phyloP scores from a whole-genome alignment of 495 filamentous ascomycete species.

The Endocarpon pusillum region DNA sequence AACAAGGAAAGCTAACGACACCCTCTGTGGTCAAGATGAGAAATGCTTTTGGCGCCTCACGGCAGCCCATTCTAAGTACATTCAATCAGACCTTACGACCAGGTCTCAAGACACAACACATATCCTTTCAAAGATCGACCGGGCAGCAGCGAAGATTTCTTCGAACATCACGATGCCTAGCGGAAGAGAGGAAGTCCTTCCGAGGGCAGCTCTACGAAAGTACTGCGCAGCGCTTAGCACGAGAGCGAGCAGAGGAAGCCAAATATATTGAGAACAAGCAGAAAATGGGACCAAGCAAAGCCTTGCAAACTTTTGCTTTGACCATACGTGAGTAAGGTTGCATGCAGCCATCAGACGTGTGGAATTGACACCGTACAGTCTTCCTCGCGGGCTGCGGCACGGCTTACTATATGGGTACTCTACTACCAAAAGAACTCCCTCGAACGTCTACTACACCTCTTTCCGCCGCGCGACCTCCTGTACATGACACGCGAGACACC shows the following conservation, averaged over 20 bases:
- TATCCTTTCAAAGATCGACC: no score
- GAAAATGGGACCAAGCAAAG: conserved; percentile 35
- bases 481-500: conserved; percentile 50
- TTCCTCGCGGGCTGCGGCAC: conserved; percentile 41
- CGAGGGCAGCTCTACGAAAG: conserved; percentile 78
- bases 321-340: neutral
- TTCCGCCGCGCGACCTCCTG: conserved; percentile 35
- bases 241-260: conserved; percentile 54
- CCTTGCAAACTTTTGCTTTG: conserved; percentile 48
- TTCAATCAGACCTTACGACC: no score
- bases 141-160: no score
- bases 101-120: no score
- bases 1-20: no score
- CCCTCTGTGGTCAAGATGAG: no score
- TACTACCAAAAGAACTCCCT: conserved; percentile 38
- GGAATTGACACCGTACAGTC: conserved; percentile 15
- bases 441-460: conserved; percentile 61
- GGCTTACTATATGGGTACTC: conserved; percentile 56
- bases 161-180: no score
- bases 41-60: no score
- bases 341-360: neutral
- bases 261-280: conserved; percentile 41
- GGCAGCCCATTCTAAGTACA: no score
- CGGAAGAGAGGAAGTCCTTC: conserved; percentile 38
- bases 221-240: conserved; percentile 54